Evolutionary conservation across 139 green algal genomes (phyloP).

Genomic region (Eudorina sp.): DNA sequence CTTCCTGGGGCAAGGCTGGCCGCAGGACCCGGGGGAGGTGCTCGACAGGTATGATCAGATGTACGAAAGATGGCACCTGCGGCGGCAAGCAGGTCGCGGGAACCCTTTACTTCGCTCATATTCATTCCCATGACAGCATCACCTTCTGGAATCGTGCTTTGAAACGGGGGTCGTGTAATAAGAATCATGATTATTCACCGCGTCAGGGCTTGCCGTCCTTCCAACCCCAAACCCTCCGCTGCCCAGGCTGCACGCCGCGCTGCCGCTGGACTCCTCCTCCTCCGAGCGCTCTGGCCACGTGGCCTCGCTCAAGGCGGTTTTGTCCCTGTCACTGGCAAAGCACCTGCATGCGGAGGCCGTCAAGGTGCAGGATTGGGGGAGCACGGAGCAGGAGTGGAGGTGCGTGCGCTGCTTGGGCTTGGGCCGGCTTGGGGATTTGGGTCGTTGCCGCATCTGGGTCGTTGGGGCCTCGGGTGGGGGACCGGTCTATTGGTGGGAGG

Average conservation of each 20-base stretch:
- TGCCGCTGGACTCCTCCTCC: neutral
- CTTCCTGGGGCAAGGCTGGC: neutral
- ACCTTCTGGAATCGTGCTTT: neutral
- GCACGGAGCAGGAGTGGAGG: conserved; percentile 32
- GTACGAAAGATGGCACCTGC: too few relatives aligned
- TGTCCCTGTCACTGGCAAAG: neutral
- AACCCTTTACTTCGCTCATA: neutral
- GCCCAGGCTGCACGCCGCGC: neutral
- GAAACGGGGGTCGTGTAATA: too few relatives aligned
- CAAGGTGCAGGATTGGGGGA: neutral
- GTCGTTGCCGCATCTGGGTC: neutral
- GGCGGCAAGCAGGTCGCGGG: too few relatives aligned
- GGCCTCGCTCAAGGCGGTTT: neutral
- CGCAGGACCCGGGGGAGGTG: neutral
- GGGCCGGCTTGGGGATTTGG: too few relatives aligned
- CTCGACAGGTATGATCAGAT: neutral
- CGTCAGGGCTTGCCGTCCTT: too few relatives aligned
- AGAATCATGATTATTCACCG: too few relatives aligned
- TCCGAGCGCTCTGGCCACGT: neutral
- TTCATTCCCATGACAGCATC: neutral
- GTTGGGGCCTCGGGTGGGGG: too few relatives aligned
- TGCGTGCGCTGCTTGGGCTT: neutral
- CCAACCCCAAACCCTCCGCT: too few relatives aligned
- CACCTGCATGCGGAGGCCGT: neutral
- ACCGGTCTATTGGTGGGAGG: too few relatives aligned